Evolutionary conservation across 139 green algal genomes (phyloP).

Genomic region (Zygnema circumcarinatum): DNA sequence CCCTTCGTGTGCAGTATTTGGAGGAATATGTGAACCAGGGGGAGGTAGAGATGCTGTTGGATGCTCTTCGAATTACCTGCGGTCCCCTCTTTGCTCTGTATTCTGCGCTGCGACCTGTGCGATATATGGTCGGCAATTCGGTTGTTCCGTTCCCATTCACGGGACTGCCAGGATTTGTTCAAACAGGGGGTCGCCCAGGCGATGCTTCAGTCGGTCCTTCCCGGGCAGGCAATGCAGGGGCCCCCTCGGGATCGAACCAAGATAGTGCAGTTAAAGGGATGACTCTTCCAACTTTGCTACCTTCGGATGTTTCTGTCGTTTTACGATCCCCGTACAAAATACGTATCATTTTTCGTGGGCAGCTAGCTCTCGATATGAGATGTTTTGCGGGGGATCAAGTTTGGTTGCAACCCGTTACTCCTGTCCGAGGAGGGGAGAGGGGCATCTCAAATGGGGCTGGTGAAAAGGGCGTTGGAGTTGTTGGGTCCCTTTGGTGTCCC

Average conservation of each 20-base stretch:
- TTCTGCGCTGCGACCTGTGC: constrained; percentile 26
- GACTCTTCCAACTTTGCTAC: not conserved
- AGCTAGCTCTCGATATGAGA: constrained; percentile 44
- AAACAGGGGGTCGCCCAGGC: not conserved
- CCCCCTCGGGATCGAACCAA: not conserved
- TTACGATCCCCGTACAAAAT: not conserved
- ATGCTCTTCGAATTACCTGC: constrained; percentile 38
- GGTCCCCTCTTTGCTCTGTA: constrained; percentile 23
- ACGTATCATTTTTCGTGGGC: constrained; percentile 6
- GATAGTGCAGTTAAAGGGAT: not conserved
- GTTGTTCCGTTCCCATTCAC: not conserved
- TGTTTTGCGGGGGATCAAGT: constrained; percentile 52
- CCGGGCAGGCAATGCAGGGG: not conserved
- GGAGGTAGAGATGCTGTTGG: constrained; percentile 37
- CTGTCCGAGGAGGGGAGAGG: not conserved
- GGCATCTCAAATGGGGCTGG: not conserved
- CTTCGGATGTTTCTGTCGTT: not conserved
- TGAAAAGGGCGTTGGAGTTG: constrained; percentile 25
- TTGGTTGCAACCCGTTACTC: constrained; percentile 42
- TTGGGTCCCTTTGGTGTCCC: constrained; percentile 16
- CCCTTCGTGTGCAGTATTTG: constrained; percentile 26
- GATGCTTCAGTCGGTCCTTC: too few relatives aligned
- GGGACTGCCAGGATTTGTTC: not conserved
- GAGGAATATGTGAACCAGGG: constrained; percentile 45
- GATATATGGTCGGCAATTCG: not conserved